Percentiles rank a stretch among this genome's conserved stretches.
Evolutionary conservation across 1,139 yeast species (phyloP).

Genomic region (Yamadazyma triangularis): DNA sequence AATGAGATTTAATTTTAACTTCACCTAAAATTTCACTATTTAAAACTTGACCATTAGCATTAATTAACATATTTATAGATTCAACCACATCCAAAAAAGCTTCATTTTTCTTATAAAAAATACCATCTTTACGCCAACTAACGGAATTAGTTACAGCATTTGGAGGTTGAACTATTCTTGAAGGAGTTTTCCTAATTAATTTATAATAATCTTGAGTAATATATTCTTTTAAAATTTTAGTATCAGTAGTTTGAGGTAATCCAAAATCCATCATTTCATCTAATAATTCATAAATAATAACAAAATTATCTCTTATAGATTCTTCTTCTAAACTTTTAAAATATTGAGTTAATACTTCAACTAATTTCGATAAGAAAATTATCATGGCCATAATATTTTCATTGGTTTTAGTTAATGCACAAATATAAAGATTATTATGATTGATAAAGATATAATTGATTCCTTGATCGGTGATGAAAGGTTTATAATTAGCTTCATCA

Average conservation of each 20-base stretch:
- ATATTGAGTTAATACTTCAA: conserved; percentile 79
- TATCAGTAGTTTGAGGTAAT: conserved; percentile 93
- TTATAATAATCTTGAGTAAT: conserved; percentile 75
- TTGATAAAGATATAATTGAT: conserved; percentile 78
- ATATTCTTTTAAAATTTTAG: conserved; percentile 86
- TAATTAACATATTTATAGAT: conserved; percentile 85
- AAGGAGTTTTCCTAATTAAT: conserved; percentile 48
- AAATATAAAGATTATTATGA: conserved; percentile 78
- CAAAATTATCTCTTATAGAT: conserved; percentile 90
- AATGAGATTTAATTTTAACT: conserved; percentile 79
- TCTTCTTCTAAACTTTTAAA: conserved; percentile 90
- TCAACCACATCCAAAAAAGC: conserved; percentile 95
- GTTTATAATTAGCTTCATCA: conserved; percentile 53
- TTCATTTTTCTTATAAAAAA: conserved; percentile 85
- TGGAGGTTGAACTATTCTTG: conserved; percentile 62
- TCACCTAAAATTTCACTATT: conserved; percentile 90
- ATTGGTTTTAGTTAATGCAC: conserved; percentile 79
- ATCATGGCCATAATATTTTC: conserved; percentile 80
- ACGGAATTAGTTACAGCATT: conserved; percentile 91
- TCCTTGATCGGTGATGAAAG: conserved; percentile 75
- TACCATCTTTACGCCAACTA: conserved; percentile 95
- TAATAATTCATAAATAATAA: conserved; percentile 82
- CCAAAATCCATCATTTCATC: conserved; percentile 99
- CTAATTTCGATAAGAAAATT: conserved; percentile 70
- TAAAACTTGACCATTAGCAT: conserved; percentile 83